Conservation (phyloP, 129 eudicot genomes). For the Artemisia annua region DNA sequence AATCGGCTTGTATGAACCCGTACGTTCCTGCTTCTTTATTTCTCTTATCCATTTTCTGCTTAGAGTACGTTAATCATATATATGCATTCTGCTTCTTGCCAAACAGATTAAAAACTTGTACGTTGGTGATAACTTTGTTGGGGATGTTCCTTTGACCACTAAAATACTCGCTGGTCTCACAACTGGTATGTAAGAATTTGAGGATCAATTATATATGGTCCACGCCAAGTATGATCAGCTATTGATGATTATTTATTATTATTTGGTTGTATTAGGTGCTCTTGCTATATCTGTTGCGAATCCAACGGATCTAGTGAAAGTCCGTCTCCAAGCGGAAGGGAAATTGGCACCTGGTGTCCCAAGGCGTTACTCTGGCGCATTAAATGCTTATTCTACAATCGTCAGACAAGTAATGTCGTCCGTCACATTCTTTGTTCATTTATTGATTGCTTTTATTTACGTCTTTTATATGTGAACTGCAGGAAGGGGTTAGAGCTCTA, state of each 20-base stretch:
- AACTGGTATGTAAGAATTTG: slow-evolving; percentile 54
- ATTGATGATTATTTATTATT: neutral
- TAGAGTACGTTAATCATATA: neutral
- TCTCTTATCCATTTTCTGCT: neutral
- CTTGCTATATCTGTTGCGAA: slow-evolving; percentile 68
- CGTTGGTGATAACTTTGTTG: slow-evolving; percentile 77
- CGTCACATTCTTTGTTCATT: neutral
- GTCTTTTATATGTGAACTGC: neutral
- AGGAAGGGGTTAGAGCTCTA: slow-evolving; percentile 79
- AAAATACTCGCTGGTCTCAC: slow-evolving; percentile 85
- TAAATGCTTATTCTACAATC: slow-evolving; percentile 81
- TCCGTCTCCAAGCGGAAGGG: slow-evolving; percentile 89
- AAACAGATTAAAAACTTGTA: slow-evolving; percentile 68
- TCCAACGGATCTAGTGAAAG: slow-evolving; percentile 89
- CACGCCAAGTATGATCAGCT: neutral
- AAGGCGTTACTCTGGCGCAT: slow-evolving; percentile 84
- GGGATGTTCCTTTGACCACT: slow-evolving; percentile 80
- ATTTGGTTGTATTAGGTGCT: slow-evolving; percentile 44
- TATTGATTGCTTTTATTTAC: slow-evolving; percentile 1
- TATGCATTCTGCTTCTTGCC: neutral
- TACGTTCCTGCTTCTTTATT: slow-evolving; percentile 19
- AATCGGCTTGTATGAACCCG: slow-evolving; percentile 92
- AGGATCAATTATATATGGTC: neutral
- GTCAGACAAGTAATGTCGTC: slow-evolving; percentile 58
- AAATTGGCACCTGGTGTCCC: slow-evolving; percentile 79